Base-by-base conservation (phyloP, 2,329 filamentous ascomycete genomes). In the Arthrocladium fulminans region DNA sequence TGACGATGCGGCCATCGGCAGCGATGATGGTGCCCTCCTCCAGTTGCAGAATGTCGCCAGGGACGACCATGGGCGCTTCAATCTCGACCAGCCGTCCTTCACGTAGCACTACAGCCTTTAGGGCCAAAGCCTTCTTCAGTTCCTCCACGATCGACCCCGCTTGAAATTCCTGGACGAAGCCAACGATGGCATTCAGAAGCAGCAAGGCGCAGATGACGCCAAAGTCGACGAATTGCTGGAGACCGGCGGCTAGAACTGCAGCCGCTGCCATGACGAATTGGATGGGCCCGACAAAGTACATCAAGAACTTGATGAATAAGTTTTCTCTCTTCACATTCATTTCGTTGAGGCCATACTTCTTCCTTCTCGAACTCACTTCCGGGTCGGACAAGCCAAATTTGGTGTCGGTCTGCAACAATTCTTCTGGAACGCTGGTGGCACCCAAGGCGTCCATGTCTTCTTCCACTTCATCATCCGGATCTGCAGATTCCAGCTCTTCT, bases 311-410 rank as follows among this genome's bases (percentile, higher is more conserved):
- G 61, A 92, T 75, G 52, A 89, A 68, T 50, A 88, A 62, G 62
- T 89, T 94, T 69, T 88, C 84, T 71, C 88, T 88, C 73, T 90
- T 85, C 70, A 94, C 86, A 70, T 86, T 88, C 85, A 94, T 88
- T 66, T 87, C 81, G 66, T 95, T 94, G 63, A 86, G 74, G 65
- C 88, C 88, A 65, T 82, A 86, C 67, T 85, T 86, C 71, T 79
- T 82, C 51, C 82, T 76, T 34, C 75, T 70, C 9, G 71, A 62
- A 25, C 70, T 53, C 44, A 88, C 86, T 69, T 94, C 84, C 38
- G 73, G 66, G 50, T 84, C 78, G 12, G 80, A 87, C 7, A 94
- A 75, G 75, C 88, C 86, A 17, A 75, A 69, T 40, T 77, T 76
- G 49, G 79, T 82, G 62, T 89, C 81, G 15, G 88, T 94, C 67